Conservation (phyloP, 345 rosid genomes). For the Lagerstroemia speciosa region DNA sequence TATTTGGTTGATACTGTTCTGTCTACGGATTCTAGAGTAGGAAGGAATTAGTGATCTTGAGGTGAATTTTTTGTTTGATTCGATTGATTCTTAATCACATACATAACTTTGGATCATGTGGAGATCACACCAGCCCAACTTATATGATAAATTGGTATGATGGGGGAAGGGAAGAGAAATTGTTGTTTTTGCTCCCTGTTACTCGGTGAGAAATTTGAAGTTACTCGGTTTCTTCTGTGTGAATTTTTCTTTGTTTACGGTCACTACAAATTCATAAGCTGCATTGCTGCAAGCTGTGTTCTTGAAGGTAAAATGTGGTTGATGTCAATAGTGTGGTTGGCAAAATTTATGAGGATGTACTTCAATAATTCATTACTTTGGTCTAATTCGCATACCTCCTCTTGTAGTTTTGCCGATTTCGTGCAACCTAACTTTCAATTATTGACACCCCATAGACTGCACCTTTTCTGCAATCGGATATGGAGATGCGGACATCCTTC, state of each 20-base stretch:
- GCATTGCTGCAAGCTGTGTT: neutral
- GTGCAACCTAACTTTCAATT: neutral
- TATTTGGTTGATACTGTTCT: neutral
- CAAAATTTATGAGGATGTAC: neutral
- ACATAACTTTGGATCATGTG: neutral
- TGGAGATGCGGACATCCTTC: neutral
- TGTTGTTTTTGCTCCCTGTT: neutral
- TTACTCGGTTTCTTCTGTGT: neutral
- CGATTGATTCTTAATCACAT: neutral
- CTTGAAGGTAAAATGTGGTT: too few relatives aligned
- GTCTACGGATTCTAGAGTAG: neutral
- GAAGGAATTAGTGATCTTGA: neutral
- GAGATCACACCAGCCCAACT: neutral
- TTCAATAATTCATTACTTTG: neutral
- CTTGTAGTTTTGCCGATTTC: neutral
- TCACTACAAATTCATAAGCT: neutral
- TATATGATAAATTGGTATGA: neutral
- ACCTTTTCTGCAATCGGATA: neutral
- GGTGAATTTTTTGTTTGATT: constrained; percentile 6
- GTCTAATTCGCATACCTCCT: neutral
- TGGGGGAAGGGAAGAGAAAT: neutral
- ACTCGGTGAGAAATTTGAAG: neutral
- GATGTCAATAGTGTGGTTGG: neutral
- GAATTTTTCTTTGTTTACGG: neutral
- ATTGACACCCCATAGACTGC: neutral